Evolutionary conservation across 2,329 filamentous ascomycete genomes (phyloP), one percentile per base, ranked within the genome.

Genomic region (Septoria petroselini): DNA sequence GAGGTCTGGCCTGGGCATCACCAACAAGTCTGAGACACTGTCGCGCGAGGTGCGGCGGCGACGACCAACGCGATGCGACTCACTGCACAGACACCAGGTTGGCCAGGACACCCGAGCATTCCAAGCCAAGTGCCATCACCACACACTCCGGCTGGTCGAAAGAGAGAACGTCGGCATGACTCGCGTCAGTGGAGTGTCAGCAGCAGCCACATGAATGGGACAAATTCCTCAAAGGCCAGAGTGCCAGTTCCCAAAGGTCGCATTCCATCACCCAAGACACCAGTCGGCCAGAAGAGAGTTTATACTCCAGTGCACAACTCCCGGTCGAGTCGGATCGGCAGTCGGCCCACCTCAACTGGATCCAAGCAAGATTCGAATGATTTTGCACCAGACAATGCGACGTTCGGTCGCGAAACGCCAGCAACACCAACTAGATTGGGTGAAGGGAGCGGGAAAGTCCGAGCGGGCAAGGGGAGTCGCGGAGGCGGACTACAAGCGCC

Each of bases 111-210:
- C 1, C 27, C 33, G 31, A 17, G 15, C 41, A 43, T 12, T 33
- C 41, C 41, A n/a, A 43, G 15, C 14, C 41, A 30, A 11, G 17
- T 43, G 17, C 41, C 41, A 19, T 43, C 41, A 0, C 41, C 41
- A 5, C 41, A 43, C 17, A 30, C 31, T 33, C 41, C 41, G 5
- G 41, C 33, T 5, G 29, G 41, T 9, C 27, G 41, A 7, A 43
- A 43, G n/a, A 43, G 41, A 17, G 27, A 21, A 8, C 30, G 33
- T 30, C 41, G 41, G 17, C 15, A 47, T 21, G 43, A 38, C 15
- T 47, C 43, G n/a, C 34, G 35, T 12, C 43, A 38, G 17, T 31
- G 34, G 35, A 47, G 35, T 31, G 15, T 31, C 7, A 18, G 34
- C 5, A 33, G 34, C 27, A 12, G 17, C 43, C 30, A 21, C 25